Evolutionary conservation across 176 grass and related monocot species (phyloP).

Genomic region (Aegilops longissima): DNA sequence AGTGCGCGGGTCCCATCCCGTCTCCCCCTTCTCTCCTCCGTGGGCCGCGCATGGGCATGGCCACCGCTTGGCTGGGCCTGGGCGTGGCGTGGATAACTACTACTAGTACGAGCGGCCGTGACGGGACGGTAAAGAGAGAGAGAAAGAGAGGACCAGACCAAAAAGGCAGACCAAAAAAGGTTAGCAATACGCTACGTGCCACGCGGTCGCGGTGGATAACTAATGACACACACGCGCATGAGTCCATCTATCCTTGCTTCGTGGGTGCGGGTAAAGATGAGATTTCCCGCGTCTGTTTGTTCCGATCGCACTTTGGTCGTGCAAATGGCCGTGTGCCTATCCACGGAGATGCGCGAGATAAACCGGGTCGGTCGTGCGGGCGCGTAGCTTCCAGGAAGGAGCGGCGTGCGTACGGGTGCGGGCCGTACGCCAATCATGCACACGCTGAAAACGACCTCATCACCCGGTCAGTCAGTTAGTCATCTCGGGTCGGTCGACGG

Average conservation of each 20-base stretch:
- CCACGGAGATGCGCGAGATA: not conserved
- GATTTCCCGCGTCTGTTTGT: not conserved
- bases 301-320: not conserved
- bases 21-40: too few species aligned
- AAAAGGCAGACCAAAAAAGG: too few species aligned
- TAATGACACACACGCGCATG: too few species aligned
- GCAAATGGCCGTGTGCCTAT: not conserved
- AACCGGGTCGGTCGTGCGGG: not conserved
- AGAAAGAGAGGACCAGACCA: too few species aligned
- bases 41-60: too few species aligned
- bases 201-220: too few species aligned
- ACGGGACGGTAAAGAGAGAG: too few species aligned
- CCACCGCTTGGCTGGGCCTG: too few species aligned
- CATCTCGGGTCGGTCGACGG: not conserved
- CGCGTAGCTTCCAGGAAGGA: not conserved
- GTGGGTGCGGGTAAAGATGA: not conserved
- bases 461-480: not conserved
- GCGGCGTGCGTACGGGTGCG: not conserved
- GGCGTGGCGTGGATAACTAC: too few species aligned
- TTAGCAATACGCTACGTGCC: too few species aligned
- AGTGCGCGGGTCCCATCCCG: too few species aligned
- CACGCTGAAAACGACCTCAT: not conserved
- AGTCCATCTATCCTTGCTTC: not conserved
- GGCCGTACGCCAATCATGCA: constrained; percentile 9
- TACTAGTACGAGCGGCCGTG: too few species aligned